Conservation (phyloP, 306 rosid genomes). For the Sicyos baderoa region DNA sequence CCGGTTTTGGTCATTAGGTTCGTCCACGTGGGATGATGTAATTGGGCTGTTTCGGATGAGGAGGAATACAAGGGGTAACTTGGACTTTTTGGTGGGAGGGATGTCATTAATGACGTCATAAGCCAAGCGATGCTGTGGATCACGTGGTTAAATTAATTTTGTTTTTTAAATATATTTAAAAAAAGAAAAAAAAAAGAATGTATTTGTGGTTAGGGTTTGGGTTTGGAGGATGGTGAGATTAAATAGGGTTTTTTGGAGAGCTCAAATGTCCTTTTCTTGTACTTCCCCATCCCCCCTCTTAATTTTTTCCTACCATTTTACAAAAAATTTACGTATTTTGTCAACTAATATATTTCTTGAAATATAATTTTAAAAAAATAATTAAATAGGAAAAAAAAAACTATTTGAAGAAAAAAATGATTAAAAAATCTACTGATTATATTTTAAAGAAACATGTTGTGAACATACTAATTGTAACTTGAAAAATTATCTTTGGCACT, state of each 20-base stretch:
- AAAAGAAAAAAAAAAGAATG: not conserved
- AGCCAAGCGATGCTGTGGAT: not conserved
- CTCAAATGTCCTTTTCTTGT: not conserved
- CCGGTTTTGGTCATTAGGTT: not conserved
- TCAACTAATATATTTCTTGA: too few relatives aligned
- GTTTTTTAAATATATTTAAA: not conserved
- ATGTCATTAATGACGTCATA: slow-evolving; percentile 14
- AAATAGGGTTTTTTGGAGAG: not conserved
- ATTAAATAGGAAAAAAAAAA: too few relatives aligned
- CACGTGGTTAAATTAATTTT: slow-evolving; percentile 9
- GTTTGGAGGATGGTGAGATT: not conserved
- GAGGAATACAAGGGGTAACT: slow-evolving; percentile 15
- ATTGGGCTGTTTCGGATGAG: slow-evolving; percentile 17
- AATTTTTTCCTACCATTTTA: not conserved
- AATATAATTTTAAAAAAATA: too few relatives aligned
- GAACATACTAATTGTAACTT: too few relatives aligned
- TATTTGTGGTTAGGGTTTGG: slow-evolving; percentile 20
- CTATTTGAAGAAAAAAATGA: too few relatives aligned
- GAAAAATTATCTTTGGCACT: too few relatives aligned
- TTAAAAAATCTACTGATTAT: not conserved
- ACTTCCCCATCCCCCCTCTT: not conserved
- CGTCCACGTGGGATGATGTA: slow-evolving; percentile 5
- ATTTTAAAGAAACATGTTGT: too few relatives aligned
- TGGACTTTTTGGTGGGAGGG: not conserved
- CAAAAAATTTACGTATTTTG: too few relatives aligned